Evolutionary conservation across 495 filamentous ascomycete species (phyloP).

Genomic region (Penicillium salamii): DNA sequence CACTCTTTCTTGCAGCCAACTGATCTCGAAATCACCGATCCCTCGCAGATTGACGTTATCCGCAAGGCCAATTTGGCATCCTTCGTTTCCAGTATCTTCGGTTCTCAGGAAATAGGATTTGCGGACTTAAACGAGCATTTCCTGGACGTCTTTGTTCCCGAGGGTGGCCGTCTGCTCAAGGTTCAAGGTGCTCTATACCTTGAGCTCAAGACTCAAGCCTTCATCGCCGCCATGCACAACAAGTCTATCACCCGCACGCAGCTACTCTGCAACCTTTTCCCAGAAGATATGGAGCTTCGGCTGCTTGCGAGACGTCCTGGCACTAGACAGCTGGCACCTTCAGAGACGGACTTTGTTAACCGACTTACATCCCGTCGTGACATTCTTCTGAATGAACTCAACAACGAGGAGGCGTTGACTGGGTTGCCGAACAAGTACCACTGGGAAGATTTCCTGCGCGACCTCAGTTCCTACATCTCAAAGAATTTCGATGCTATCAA

Average conservation of each 20-base stretch:
- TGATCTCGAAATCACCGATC: constrained; percentile 67
- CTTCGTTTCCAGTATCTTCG: constrained; percentile 78
- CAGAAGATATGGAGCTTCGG: constrained; percentile 60
- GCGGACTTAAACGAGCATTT: constrained; percentile 82
- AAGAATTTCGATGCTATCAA: constrained; percentile 69
- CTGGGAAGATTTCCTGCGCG: constrained; percentile 74
- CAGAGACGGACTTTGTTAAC: constrained; percentile 72
- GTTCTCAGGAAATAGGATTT: constrained; percentile 77
- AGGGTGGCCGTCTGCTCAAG: constrained; percentile 68
- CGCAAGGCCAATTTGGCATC: constrained; percentile 86
- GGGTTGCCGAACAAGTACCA: constrained; percentile 72
- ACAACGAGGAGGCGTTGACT: constrained; percentile 58
- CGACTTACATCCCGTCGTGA: constrained; percentile 62
- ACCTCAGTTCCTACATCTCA: constrained; percentile 70
- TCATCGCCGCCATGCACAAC: constrained; percentile 69
- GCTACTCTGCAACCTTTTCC: constrained; percentile 72
- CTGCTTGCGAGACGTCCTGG: constrained; percentile 65
- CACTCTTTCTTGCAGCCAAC: constrained; percentile 68
- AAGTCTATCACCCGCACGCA: constrained; percentile 63
- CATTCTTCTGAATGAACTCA: constrained; percentile 61
- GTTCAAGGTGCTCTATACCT: constrained; percentile 71
- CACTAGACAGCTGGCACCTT: constrained; percentile 59
- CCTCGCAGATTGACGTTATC: constrained; percentile 69
- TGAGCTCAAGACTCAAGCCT: constrained; percentile 82
- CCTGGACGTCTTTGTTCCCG: constrained; percentile 77